Evolutionary conservation across 805 yeast genomes (phyloP), one percentile per base, ranked within the genome.

Genomic region (Ogataea parapolymorpha): DNA sequence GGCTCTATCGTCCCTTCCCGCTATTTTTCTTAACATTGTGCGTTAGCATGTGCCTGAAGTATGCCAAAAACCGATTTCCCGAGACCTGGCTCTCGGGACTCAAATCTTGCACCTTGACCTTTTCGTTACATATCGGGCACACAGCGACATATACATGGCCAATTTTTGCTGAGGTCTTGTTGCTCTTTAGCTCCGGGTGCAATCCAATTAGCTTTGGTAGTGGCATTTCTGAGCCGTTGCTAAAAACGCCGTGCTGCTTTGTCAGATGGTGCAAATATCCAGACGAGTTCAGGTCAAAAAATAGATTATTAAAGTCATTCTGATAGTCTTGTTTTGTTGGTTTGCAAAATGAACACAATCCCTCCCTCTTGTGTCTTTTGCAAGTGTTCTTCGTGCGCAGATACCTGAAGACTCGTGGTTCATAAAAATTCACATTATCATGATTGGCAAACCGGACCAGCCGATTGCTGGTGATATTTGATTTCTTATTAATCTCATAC

Each of bases 251-350:
- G 29, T 56, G 61, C 29, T 46, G 52, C 30, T 51, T 53, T 17
- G 58, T 54, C 17, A 56, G 42, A 36, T 56, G 61, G 26, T 56
- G 61, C 15, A 55, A 36, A 31, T 56, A 56, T 15, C 49, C 50
- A 2, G 58, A 55, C 22, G 51, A 50, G 18, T 53, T 55, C 33
- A 54, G 46, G 17, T 49, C 55, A 29, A 46, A 45, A 36, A 56
- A 56, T 7, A 41, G 26, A 15, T 31, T 40, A 24, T 48, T 37
- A 18, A 42, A 41, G 37, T 41, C 37, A 25, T 39, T 33, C 20
- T 29, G 31, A 25, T 26, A 37, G 22, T 48, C 48, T 15, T 38
- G 27, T 6, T 31, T 37, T 30, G 45, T 26, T 10, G 48, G 48
- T 40, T 41, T 40, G 37, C 58, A 53, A 35, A 50, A 53, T 5